These are phyloP conservation scores for Arthrobotrys sinensis DNA, from an alignment of 2,329 filamentous ascomycete genomes.

Conservation along the genomic window DNA sequence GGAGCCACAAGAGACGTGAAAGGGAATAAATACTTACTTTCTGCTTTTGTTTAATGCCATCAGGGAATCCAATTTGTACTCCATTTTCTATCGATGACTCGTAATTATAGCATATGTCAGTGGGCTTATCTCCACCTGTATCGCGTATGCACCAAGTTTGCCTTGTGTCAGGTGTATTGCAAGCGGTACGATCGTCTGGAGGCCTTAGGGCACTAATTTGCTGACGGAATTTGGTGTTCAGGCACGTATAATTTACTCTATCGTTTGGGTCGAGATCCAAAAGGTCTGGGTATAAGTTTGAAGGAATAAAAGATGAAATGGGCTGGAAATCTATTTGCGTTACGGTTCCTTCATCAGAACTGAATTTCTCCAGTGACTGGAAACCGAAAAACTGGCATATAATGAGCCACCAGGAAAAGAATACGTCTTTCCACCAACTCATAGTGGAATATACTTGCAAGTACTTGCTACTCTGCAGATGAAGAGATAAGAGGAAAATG, in stretches of 20 bases:
- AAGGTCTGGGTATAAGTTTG: not conserved
- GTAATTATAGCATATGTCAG: slow-evolving; percentile 23
- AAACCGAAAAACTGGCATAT: slow-evolving; percentile 37
- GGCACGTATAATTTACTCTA: not conserved
- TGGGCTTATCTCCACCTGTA: not conserved
- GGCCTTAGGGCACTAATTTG: not conserved
- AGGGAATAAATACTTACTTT: not conserved
- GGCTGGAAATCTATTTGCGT: not conserved
- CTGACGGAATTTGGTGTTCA: not conserved
- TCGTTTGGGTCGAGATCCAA: not conserved
- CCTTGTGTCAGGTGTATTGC: slow-evolving; percentile 21
- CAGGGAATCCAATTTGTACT: not conserved
- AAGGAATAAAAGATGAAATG: not conserved
- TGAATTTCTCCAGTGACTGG: not conserved
- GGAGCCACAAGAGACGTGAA: too few relatives aligned
- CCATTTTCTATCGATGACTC: not conserved
- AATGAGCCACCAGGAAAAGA: slow-evolving; percentile 28
- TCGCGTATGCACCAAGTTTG: slow-evolving; percentile 14
- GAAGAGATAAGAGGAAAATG: too few relatives aligned
- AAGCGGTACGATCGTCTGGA: not conserved
- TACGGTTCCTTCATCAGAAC: not conserved
- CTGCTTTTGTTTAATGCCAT: not conserved
- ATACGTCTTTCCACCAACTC: slow-evolving; percentile 20
- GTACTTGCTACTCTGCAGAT: too few relatives aligned
- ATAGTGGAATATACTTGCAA: not conserved